Percentiles rank a stretch among this genome's conserved stretches.
Conservation (phyloP, 169 alveolate species). For the Plasmodium malariae region DNA sequence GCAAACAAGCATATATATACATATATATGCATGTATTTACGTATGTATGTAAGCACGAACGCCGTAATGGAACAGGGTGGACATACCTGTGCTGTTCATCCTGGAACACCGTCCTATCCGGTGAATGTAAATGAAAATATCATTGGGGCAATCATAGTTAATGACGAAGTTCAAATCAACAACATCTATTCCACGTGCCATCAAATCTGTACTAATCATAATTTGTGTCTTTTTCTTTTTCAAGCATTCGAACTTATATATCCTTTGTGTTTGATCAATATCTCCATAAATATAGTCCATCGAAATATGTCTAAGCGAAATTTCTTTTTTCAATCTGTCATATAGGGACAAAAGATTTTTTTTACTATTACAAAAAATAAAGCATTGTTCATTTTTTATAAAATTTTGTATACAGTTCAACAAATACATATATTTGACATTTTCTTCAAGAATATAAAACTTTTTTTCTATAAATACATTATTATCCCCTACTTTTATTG, state of each 20-base stretch:
- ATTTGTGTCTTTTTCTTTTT: conserved; percentile 98
- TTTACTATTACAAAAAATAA: conserved; percentile 98
- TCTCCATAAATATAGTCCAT: conserved; percentile 98
- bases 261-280: conserved; percentile 97
- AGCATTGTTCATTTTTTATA: conserved; percentile 89
- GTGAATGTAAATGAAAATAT: conserved; percentile 97
- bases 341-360: conserved; percentile 96
- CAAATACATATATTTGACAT: conserved; percentile 9
- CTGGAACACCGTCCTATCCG: conserved; percentile 90
- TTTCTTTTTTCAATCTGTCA: conserved; percentile 93
- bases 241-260: conserved; percentile 96
- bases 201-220: conserved; percentile 97
- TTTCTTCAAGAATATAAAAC: conserved; percentile 60
- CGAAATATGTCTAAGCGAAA: conserved; percentile 11
- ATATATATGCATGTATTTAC: neutral
- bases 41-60: neutral
- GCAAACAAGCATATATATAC: neutral
- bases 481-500: conserved; percentile 44
- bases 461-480: conserved; percentile 33
- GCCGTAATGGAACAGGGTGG: neutral
- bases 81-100: conserved; percentile 65
- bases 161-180: conserved; percentile 97
- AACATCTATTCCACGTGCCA: conserved; percentile 99
- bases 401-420: conserved; percentile 3
- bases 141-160: conserved; percentile 98